Evolutionary conservation across 2,329 filamentous ascomycete genomes (phyloP).

Genomic region (Alternaria infectoria): DNA sequence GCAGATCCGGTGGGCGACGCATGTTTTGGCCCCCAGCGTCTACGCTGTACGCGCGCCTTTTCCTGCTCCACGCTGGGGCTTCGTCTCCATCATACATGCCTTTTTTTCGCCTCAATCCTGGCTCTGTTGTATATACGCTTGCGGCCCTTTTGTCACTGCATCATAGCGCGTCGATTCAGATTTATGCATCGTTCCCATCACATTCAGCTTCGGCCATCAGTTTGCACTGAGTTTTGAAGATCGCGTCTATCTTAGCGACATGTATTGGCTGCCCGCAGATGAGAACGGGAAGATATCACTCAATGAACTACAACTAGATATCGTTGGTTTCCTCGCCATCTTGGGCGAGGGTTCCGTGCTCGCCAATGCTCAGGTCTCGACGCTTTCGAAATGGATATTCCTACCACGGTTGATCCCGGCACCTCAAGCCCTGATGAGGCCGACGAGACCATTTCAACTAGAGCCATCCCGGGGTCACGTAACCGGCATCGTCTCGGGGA

Average conservation of each 20-base stretch:
- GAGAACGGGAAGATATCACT: slow-evolving; percentile 30
- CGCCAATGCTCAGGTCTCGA: slow-evolving; percentile 58
- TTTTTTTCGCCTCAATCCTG: slow-evolving; percentile 11
- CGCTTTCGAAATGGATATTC: slow-evolving; percentile 57
- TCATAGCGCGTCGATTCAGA: slow-evolving; percentile 1
- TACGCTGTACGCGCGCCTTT: background rate
- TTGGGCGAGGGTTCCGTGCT: slow-evolving; percentile 59
- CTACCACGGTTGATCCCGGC: slow-evolving; percentile 59
- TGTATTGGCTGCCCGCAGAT: slow-evolving; percentile 47
- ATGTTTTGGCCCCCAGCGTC: slow-evolving; percentile 19
- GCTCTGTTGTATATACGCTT: slow-evolving; percentile 23
- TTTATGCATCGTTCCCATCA: slow-evolving; percentile 30
- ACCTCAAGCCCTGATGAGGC: slow-evolving; percentile 57
- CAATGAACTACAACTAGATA: slow-evolving; percentile 58
- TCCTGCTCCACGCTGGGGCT: slow-evolving; percentile 12
- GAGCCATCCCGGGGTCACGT: slow-evolving; percentile 50
- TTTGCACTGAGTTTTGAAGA: slow-evolving; percentile 13
- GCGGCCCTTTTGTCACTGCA: slow-evolving; percentile 7
- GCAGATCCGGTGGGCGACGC: slow-evolving; percentile 12
- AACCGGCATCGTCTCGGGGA: slow-evolving; percentile 56
- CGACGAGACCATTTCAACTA: slow-evolving; percentile 52
- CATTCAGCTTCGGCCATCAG: slow-evolving; percentile 4
- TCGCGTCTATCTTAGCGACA: slow-evolving; percentile 11
- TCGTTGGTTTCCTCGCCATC: slow-evolving; percentile 63
- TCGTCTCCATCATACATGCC: slow-evolving; percentile 18